Base-by-base conservation (phyloP, 75 land plant species). In the Cryptomeria japonica region DNA sequence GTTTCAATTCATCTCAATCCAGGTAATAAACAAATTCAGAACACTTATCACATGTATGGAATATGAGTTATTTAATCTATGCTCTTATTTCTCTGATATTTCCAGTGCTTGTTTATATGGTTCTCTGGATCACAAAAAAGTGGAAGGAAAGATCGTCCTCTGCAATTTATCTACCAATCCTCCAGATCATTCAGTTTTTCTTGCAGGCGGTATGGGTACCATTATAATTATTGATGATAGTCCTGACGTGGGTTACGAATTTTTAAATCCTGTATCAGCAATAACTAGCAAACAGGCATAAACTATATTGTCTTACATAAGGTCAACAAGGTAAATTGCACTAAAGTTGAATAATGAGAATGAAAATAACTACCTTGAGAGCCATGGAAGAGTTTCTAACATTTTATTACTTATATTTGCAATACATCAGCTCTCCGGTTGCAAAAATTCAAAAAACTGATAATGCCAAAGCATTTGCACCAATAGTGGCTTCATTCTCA, bases 401-500 rank as follows among this genome's bases (percentile, higher is more conserved):
- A 44, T 44, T 41, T 13, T 53, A 53, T 53, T 53, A 53, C 6
- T 18, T 19, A 14, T 58, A 58, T 22, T 22, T 58, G 5, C 25
- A 19, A 18, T 58, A 5, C 6, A 28, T 34, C 36, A 38, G 39
- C 22, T 79, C 39, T 36, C 44, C 85, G 0, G n/a, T n/a, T 39
- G 85, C 85, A 22, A 84, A 19, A 1, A 84, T 84, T 38, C 28
- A 84, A 39, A 84, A 86, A 46, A 61, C 68, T 9, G 34, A 38
- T 4, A 58, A 32, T 25, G 53, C 53, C 88, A 91, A 56, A 39
- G 56, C 64, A 34, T 10, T 85, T 11, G 87, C 92, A 72, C 96
- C 93, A 36, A 89, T 91, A 73, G 88, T 94, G 6, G 96, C 93
- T 42, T 89, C 93, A 37, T 95, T 93, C 85, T 95, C 96, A 7